Percentiles rank a stretch among this genome's conserved stretches.
Evolutionary conservation across 1,284 basidiomycete genomes (phyloP).

Genomic region (Ceratobasidium sp.): DNA sequence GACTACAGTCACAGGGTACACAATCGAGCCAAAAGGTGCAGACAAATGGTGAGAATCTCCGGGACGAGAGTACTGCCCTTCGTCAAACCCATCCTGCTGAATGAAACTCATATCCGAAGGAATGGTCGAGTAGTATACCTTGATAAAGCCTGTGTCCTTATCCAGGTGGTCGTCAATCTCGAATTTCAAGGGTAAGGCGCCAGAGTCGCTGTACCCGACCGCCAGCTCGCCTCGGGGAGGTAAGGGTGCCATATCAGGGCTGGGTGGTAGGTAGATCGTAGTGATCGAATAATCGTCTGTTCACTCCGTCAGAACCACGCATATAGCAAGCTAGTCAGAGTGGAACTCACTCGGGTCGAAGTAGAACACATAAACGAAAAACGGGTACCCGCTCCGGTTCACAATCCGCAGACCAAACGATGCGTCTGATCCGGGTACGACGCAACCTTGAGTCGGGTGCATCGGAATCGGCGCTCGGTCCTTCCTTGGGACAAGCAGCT

Average conservation of each 20-base stretch:
- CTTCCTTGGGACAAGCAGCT: conserved; percentile 16
- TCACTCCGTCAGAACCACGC: background rate
- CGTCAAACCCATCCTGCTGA: conserved; percentile 28
- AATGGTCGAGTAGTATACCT: conserved; percentile 30
- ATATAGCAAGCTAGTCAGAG: background rate
- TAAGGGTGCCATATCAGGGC: conserved; percentile 8
- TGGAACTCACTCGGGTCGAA: conserved; percentile 38
- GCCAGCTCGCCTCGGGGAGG: background rate
- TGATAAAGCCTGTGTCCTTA: conserved; percentile 25
- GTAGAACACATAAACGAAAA: conserved; percentile 38
- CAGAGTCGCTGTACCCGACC: conserved; percentile 26
- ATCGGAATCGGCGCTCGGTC: background rate
- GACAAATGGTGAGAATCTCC: background rate
- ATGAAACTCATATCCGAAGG: conserved; percentile 30
- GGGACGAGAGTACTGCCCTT: background rate
- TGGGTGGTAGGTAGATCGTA: conserved; percentile 25
- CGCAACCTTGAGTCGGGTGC: conserved; percentile 2
- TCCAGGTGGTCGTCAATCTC: background rate
- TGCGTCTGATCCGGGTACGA: background rate
- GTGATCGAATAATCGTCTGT: conserved; percentile 34
- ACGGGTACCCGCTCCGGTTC: background rate
- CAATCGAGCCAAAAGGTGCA: conserved; percentile 12
- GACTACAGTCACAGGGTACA: conserved; percentile 29
- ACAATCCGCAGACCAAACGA: conserved; percentile 20
- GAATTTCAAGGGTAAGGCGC: conserved; percentile 15